Conservation (phyloP, 352 stramenopile genomes). For the Blastocystis sp. region DNA sequence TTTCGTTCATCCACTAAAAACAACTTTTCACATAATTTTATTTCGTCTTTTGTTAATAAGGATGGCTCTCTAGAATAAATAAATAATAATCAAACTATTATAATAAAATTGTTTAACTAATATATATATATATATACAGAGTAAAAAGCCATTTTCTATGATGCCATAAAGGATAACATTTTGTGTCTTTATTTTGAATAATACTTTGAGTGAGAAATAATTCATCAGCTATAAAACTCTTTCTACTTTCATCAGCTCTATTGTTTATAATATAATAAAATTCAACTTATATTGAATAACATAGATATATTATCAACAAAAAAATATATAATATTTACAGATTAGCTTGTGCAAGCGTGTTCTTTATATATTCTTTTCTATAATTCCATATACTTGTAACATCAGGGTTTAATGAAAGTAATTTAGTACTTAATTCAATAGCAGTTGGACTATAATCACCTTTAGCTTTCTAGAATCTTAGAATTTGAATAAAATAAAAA, state of each 20-base stretch:
- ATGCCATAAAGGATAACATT: conserved; percentile 77
- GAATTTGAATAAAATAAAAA: background rate
- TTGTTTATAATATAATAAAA: conserved; percentile 21
- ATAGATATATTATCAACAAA: conserved; percentile 39
- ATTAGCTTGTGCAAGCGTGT: background rate
- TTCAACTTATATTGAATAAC: conserved; percentile 2
- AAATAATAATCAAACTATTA: conserved; percentile 12
- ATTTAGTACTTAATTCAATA: conserved; percentile 64
- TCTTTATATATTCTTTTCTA: conserved; percentile 66
- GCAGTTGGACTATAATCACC: conserved; percentile 41
- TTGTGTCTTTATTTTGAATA: conserved; percentile 73
- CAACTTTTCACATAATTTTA: conserved; percentile 53
- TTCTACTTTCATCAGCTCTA: conserved; percentile 38
- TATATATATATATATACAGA: conserved; percentile 53
- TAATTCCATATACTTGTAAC: conserved; percentile 87
- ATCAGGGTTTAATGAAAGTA: conserved; percentile 81
- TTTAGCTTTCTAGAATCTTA: conserved; percentile 11
- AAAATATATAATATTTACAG: conserved; percentile 22
- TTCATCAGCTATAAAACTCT: conserved; percentile 54
- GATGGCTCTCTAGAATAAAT: background rate
- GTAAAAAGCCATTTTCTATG: conserved; percentile 49
- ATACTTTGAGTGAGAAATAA: conserved; percentile 67
- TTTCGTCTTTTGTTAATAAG: conserved; percentile 41
- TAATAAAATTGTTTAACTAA: conserved; percentile 47
- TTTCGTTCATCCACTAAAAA: conserved; percentile 76